Evolutionary conservation across 192 early-diverging fungal genomes (phyloP), one percentile per base, ranked within the genome.

Genomic region (Tieghemiomyces parasiticus): DNA sequence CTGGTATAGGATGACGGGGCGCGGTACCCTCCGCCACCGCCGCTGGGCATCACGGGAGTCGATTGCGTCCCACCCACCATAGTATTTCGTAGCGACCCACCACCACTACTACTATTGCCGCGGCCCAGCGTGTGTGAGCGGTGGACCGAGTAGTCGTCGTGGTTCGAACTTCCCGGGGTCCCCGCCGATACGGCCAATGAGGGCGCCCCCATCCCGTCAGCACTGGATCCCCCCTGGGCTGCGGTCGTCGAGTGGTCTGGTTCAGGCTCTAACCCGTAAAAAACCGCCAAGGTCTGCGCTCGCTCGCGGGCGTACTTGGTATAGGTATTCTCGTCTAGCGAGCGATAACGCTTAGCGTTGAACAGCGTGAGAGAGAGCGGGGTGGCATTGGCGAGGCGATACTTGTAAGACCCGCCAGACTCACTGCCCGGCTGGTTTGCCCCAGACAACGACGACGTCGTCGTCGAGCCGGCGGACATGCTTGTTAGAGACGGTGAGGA

Each of bases 291-390:
- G 8, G 55, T 58, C 31, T 14, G 22, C n/a, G 26, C 24, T n/a
- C 26, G 55, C 22, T 22, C 16, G 13, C 33, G 34, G 34, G 33
- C 16, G 55, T 58, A 58, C 12, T 58, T 32, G 34, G 26, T 31
- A 38, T 20, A 58, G 1, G n/a, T 25, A 35, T 35, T 58, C n/a
- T 58, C 33, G 19, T 58, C 55, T 6, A 35, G 28, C n/a, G 35
- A 35, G 0, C 55, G 55, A 34, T 58, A 58, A 16, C 55, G 55
- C 24, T 58, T 58, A n/a, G 55, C 35, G 22, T 38, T 38, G 32
- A 58, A 58, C 16, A 31, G 32, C 4, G 34, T 38, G 14, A 58
- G 33, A 0, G 55, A 58, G 20, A 58, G 24, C 16, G 55, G 26
- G 22, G 55, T 58, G n/a, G 33, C 10, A 22, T 58, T 58, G 34